These are phyloP conservation scores for Aspergillus ellipticus DNA, from an alignment of 495 filamentous ascomycete species.

Conservation along the genomic window DNA sequence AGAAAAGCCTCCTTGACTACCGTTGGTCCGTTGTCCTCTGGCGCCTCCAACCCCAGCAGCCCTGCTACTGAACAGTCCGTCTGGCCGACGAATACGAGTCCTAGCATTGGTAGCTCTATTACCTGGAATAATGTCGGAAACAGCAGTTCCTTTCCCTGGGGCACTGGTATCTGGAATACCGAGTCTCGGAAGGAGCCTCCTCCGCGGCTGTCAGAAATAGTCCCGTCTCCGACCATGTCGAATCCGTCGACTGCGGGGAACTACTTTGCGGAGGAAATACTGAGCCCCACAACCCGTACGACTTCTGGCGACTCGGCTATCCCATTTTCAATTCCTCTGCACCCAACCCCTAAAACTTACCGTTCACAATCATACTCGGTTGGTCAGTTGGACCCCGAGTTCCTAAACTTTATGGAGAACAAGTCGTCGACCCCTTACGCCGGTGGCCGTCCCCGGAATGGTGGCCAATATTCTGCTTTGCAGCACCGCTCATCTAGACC, in stretches of 20 bases:
- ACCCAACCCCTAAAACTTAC: constrained; percentile 88
- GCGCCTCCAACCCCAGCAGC: constrained; percentile 69
- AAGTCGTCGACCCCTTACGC: constrained; percentile 40
- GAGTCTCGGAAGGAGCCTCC: constrained; percentile 74
- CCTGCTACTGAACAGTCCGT: constrained; percentile 65
- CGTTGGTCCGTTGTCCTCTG: constrained; percentile 63
- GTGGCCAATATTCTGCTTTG: constrained; percentile 61
- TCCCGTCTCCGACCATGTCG: constrained; percentile 71
- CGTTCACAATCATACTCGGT: constrained; percentile 97
- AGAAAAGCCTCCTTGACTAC: constrained; percentile 49
- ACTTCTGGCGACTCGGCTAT: constrained; percentile 59
- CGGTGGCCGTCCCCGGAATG: constrained; percentile 42
- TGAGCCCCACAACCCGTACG: constrained; percentile 53
- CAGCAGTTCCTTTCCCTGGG: constrained; percentile 64
- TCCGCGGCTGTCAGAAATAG: constrained; percentile 66
- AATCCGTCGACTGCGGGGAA: constrained; percentile 47
- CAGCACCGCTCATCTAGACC: constrained; percentile 82
- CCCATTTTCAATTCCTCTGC: constrained; percentile 84
- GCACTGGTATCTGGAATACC: constrained; percentile 70
- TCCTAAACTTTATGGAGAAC: constrained; percentile 38
- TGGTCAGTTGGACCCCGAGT: constrained; percentile 79
- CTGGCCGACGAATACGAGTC: constrained; percentile 56
- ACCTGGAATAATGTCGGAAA: constrained; percentile 56
- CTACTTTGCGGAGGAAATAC: constrained; percentile 44
- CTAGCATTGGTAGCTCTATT: constrained; percentile 48